A percentile compares a stretch with the other conserved stretches of the same genome.
phyloP scores from a whole-genome alignment of 331 rosid species.

The Ulmus americana region DNA sequence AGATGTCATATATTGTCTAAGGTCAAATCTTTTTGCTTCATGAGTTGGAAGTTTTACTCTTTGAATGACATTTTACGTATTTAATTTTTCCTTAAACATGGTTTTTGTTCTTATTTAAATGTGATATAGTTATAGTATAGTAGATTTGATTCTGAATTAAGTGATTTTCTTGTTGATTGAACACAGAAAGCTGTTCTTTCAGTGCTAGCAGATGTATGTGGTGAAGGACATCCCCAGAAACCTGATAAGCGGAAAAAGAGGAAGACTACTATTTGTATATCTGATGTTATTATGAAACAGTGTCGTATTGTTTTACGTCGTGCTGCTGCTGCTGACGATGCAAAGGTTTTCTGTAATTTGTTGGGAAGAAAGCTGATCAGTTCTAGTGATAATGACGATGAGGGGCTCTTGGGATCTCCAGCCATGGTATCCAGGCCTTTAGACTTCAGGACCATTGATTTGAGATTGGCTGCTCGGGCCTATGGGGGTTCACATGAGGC shows the following conservation, averaged over 20 bases:
- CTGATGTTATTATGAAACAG: constrained; percentile 77
- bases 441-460: constrained; percentile 91
- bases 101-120: constrained; percentile 6
- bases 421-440: constrained; percentile 94
- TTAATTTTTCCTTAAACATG: constrained; percentile 12
- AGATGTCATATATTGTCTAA: background rate
- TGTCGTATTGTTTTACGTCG: constrained; percentile 87
- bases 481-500: constrained; percentile 84
- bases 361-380: constrained; percentile 74
- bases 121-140: background rate
- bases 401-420: constrained; percentile 92
- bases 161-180: constrained; percentile 31
- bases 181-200: constrained; percentile 97
- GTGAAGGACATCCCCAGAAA: constrained; percentile 45
- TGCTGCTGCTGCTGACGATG: constrained; percentile 88
- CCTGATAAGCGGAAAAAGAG: constrained; percentile 53
- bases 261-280: constrained; percentile 50
- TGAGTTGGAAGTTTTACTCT: background rate
- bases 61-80: background rate
- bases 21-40: background rate
- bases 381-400: constrained; percentile 91
- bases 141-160: constrained; percentile 28
- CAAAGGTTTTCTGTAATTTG: constrained; percentile 87
- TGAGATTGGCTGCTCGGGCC: constrained; percentile 85
- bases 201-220: constrained; percentile 53